Evolutionary conservation across 2,329 filamentous ascomycete species (phyloP), one percentile per base, ranked within the genome.

Genomic region (Sporothrix pallida): DNA sequence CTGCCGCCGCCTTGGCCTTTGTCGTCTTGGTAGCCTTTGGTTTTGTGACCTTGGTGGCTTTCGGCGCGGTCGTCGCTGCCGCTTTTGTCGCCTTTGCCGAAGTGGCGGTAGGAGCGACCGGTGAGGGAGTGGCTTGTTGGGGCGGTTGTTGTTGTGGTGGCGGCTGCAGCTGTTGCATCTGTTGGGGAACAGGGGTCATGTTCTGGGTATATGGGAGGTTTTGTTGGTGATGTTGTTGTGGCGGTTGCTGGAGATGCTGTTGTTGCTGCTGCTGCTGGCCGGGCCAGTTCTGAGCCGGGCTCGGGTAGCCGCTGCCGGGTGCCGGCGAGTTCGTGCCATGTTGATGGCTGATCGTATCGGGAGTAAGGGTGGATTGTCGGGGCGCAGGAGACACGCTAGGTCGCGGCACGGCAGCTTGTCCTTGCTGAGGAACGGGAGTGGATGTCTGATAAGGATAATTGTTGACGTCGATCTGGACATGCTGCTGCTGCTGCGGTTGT

Each of bases 11-110:
- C 67, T 56, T 70, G 8, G 72, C 37, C 10, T 71, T 71, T 10
- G 72, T 15, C 3, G 58, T 58, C 44, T 71, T 71, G 15, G 69
- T 71, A 15, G 54, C 37, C 50, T 67, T 73, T 23, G 72, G 58
- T 50, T 73, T 73, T 17, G 72, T 71, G 12, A 70, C 72, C 37
- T 73, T 70, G 26, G 63, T 15, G 0, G 62, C 42, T 62, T 72
- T 73, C 13, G 70, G 17, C 7, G 70, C 58, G 46, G 65, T 56
- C 5, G 72, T 23, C n/a, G 48, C 31, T 20, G 23, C 31, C 5
- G 48, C 26, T 5, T 71, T 71, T 8, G 68, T 62, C 3, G 67
- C 58, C 6, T 26, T 37, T 2, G 72, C 13, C 31, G 65, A 13
- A 5, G 56, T 17, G 7, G 54, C n/a, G 23, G 72, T 13, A 44